Evolutionary conservation across 2,329 filamentous ascomycete genomes (phyloP).

Genomic region (Claviceps paspali): DNA sequence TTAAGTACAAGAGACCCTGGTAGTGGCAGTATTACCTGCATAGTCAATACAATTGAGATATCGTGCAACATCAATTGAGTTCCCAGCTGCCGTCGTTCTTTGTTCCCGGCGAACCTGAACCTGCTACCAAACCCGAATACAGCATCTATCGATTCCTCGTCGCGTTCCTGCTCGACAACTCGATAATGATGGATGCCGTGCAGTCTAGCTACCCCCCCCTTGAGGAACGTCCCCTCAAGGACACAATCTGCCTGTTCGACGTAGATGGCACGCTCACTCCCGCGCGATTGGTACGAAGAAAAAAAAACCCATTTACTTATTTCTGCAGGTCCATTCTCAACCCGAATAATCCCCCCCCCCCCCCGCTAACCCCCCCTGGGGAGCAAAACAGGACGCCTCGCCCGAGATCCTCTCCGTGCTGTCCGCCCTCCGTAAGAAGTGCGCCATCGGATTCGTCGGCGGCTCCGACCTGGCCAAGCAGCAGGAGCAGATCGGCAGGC

Average conservation of each 20-base stretch:
- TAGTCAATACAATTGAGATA: no score
- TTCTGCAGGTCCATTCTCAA: no score
- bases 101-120: no score
- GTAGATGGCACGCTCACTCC: constrained; percentile 86
- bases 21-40: no score
- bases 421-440: constrained; percentile 65
- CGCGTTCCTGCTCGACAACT: no score
- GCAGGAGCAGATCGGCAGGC: constrained; percentile 77
- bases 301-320: not conserved
- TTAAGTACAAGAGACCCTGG: no score
- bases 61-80: no score
- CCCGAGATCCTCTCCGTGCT: constrained; percentile 77
- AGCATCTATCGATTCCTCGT: no score
- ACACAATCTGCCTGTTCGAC: constrained; percentile 92
- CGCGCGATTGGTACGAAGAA: constrained; percentile 51
- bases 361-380: no score
- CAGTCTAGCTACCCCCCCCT: constrained; percentile 51
- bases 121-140: no score
- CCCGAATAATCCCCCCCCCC: not conserved
- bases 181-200: constrained; percentile 30
- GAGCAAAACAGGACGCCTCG: constrained; percentile 43
- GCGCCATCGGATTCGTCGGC: constrained; percentile 82
- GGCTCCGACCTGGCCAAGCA: constrained; percentile 88
- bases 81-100: no score
- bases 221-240: constrained; percentile 70